Evolutionary conservation across 2,329 filamentous ascomycete genomes (phyloP).

Genomic region (Pseudogymnoascus sp.): DNA sequence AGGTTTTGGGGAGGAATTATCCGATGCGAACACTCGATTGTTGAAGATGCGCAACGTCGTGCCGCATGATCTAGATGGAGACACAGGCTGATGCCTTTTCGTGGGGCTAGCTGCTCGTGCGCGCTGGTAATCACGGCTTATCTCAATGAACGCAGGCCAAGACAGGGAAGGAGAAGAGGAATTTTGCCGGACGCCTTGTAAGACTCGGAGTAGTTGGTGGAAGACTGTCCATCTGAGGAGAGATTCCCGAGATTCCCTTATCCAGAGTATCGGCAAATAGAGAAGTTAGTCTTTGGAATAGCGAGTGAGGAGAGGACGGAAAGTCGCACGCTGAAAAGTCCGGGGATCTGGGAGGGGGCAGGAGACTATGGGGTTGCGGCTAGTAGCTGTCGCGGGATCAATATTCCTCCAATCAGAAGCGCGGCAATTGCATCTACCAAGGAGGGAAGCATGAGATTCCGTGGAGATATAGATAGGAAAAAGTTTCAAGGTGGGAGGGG

Average conservation of each 20-base stretch:
- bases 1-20: not conserved
- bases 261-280: not conserved
- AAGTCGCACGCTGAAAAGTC: not conserved
- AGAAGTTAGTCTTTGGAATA: not conserved
- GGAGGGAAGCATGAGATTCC: not conserved
- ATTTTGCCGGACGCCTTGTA: conserved; percentile 2
- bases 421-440: not conserved
- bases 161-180: not conserved
- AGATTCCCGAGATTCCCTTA: not conserved
- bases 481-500: not conserved
- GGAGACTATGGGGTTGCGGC: conserved; percentile 5
- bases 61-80: not conserved
- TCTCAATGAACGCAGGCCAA: not conserved
- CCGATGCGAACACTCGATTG: not conserved
- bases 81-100: not conserved
- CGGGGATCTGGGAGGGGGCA: not conserved
- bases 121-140: not conserved
- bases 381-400: not conserved
- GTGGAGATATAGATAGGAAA: not conserved
- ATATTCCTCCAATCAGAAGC: not conserved
- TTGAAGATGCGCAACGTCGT: conserved; percentile 5
- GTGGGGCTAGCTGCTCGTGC: not conserved
- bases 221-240: conserved; percentile 3
- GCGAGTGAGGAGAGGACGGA: not conserved
- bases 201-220: conserved; percentile 5